Base-by-base conservation (phyloP, 2,329 filamentous ascomycete genomes). In the Alternaria rosae region DNA sequence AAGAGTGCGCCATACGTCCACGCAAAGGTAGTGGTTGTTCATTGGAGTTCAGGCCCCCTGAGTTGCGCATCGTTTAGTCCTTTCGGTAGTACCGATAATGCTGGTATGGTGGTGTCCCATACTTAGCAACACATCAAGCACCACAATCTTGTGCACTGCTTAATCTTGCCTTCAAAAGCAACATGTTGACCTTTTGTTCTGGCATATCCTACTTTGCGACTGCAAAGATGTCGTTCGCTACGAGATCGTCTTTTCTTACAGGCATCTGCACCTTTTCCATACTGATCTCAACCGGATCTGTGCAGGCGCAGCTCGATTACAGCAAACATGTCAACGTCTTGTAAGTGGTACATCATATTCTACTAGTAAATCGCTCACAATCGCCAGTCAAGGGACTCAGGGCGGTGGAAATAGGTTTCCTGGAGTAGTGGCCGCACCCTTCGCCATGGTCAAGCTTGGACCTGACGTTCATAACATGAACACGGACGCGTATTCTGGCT, bases 391-490 rank as follows among this genome's bases (percentile, higher is more conserved):
- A 53, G 65, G 65, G 21, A 76, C 76, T 26, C 68, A 62, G 23
- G 62, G 66, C 35, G 76, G 76, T n/a, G 77, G 77, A 8, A 79
- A 79, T 53, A 70, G 74, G 57, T 79, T 79, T 50, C 78, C 78
- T 2, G 76, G 76, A 3, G 77, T 77, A 15, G 72, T 77, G 9
- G 75, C 76, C 21, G 75, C 70, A n/a, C 78, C 78, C 11, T 79
- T 79, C 58, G 76, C 75, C 1, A 74, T 78, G 64, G 70, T 74
- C 15, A 80, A 80, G 59, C 65, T 79, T 11, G 77, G 77, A n/a
- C 73, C 74, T 6, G 78, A 80, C 55, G 70, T 78, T 9, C 61
- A 70, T 21, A 69, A 62, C 6, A 75, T 73, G 8, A 73, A 26
- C 4, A 68, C 70, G 11, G 76, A 80, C 52, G 77, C 77, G 2